Evolutionary conservation across 1,139 yeast species (phyloP), one percentile per base, ranked within the genome.

Genomic region (Sugiyamaella pinicola): DNA sequence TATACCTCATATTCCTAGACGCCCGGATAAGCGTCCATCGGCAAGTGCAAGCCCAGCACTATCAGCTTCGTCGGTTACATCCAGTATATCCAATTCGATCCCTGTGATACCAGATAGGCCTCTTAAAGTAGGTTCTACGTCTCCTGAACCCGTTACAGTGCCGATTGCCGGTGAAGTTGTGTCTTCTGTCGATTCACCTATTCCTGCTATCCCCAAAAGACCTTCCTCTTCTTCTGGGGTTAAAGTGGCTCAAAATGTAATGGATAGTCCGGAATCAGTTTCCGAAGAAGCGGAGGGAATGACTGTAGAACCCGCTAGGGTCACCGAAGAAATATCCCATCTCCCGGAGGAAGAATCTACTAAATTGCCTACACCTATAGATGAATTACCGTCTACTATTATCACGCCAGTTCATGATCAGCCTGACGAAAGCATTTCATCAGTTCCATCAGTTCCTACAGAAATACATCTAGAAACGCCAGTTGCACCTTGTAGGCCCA

Each of bases 31-130:
- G 22, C 34, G 15, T 22, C 12, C 38, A 5, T 45, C 48, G 2
- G 35, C 41, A 3, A 45, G 48, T 9, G 35, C 41, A 6, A 45
- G 48, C 22, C 48, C 53, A 7, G 40, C 48, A n/a, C 45, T 52
- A 10, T 39, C 50, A 9, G 39, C 52, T 24, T 44, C 47, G 26
- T 52, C 50, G 8, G 39, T 47, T 26, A 9, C 43, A 4, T 43
- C 50, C 19, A 21, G 34, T 26, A n/a, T 31, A 8, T 33, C 29
- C 12, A 24, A 28, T 29, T 28, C 40, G 21, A 38, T 21, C n/a
- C 44, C 49, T 5, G 43, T 28, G 39, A 28, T 52, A 35, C 53
- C 55, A 17, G 50, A 24, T 4, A 37, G 53, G 15, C 53, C 51
- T 5, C 9, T 12, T 2, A 39, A 39, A 21, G 38, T 17, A 12